Evolutionary conservation across 768 basidiomycete species (phyloP).

Genomic region (Calocera cornea): DNA sequence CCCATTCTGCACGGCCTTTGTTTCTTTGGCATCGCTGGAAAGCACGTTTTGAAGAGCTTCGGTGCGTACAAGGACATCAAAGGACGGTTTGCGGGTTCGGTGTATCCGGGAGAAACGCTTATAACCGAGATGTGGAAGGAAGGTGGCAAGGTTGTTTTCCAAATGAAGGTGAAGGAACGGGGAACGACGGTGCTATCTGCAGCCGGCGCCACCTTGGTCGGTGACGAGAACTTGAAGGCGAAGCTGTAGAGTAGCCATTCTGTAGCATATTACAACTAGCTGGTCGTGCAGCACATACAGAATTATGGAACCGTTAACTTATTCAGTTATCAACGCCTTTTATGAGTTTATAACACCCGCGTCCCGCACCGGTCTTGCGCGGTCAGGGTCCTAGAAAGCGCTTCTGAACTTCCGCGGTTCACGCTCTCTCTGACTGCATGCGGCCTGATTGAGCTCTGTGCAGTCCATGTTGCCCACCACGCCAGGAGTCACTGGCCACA

Average conservation of each 20-base stretch:
- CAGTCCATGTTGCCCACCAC: neutral
- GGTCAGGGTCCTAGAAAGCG: too few species aligned
- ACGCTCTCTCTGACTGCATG: neutral
- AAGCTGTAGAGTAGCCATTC: conserved; percentile 28
- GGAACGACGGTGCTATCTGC: conserved; percentile 54
- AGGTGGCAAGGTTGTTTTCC: conserved; percentile 75
- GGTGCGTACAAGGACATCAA: conserved; percentile 88
- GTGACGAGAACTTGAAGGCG: conserved; percentile 25
- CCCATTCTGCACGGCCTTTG: conserved; percentile 85
- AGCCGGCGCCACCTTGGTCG: conserved; percentile 63
- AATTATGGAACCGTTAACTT: too few species aligned
- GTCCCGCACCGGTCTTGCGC: too few species aligned
- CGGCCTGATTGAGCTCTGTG: neutral
- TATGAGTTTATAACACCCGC: too few species aligned
- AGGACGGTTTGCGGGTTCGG: conserved; percentile 85
- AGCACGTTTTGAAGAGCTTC: conserved; percentile 78
- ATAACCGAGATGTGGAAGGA: conserved; percentile 99
- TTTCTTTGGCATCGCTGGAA: conserved; percentile 82
- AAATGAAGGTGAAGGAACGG: conserved; percentile 82
- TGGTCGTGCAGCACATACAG: too few species aligned
- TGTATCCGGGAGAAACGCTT: conserved; percentile 91
- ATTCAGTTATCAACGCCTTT: too few species aligned
- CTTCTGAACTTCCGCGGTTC: too few species aligned
- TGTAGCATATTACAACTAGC: neutral
- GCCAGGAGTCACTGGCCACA: conserved; percentile 24